These are phyloP conservation scores for Phialophora chinensis DNA, from an alignment of 2,329 filamentous ascomycete genomes.

Conservation along the genomic window DNA sequence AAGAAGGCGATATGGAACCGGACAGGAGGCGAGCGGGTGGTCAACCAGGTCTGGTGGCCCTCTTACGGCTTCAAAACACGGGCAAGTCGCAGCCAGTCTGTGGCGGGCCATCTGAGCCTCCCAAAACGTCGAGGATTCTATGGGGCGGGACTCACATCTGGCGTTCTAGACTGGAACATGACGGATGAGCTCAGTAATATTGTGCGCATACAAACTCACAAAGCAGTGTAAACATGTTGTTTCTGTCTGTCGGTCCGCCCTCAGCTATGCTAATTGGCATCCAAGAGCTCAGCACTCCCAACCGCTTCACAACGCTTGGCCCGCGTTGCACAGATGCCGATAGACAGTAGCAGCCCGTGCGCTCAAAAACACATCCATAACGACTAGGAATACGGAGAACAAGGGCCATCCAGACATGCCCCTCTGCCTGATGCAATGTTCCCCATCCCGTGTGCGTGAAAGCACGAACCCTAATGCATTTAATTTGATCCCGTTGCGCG, in stretches of 20 bases:
- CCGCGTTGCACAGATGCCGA: not conserved
- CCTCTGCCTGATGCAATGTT: not conserved
- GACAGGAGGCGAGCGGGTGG: not conserved
- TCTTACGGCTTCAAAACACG: not conserved
- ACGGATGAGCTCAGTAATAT: not conserved
- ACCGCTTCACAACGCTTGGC: not conserved
- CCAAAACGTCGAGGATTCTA: constrained; percentile 2
- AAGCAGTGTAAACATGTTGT: constrained; percentile 1
- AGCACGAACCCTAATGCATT: not conserved
- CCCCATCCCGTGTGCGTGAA: not conserved
- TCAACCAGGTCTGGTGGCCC: not conserved
- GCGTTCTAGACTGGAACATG: constrained; percentile 3
- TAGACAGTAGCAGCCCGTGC: not conserved
- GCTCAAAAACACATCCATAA: not conserved
- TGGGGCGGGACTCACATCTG: not conserved
- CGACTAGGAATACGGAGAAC: not conserved
- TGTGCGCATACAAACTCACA: constrained; percentile 1
- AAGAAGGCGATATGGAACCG: not conserved
- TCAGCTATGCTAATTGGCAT: constrained; percentile 1
- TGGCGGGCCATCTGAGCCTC: not conserved
- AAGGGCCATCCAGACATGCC: not conserved
- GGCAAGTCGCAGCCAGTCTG: not conserved
- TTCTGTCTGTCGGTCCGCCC: not conserved
- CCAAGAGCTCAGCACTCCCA: not conserved
- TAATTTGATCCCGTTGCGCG: not conserved